A percentile compares a stretch with the other conserved stretches of the same genome.
phyloP scores from a whole-genome alignment of 2,329 filamentous ascomycete genomes.

The Tolypocladium paradoxum region DNA sequence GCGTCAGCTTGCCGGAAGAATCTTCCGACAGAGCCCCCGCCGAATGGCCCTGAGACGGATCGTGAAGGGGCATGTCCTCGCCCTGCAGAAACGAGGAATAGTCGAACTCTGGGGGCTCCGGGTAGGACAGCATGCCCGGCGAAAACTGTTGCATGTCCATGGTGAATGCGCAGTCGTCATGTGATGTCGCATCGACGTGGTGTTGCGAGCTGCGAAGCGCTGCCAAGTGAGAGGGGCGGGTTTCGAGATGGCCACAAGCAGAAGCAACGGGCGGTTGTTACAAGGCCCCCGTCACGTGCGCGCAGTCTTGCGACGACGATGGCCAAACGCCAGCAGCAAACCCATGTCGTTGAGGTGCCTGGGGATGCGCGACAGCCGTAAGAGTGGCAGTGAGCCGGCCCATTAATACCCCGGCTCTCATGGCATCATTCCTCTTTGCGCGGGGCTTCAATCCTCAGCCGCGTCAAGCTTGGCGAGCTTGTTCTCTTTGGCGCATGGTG shows the following conservation, averaged over 20 bases:
- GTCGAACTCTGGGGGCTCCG: conserved; percentile 24
- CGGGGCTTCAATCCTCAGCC: not conserved
- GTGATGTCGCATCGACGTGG: not conserved
- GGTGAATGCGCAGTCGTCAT: not conserved
- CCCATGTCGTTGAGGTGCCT: not conserved
- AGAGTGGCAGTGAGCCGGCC: conserved; percentile 15
- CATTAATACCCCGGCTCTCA: conserved; percentile 17
- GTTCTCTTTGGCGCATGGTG: not conserved
- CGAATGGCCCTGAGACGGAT: conserved; percentile 4
- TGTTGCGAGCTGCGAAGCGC: not conserved
- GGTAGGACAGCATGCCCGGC: conserved; percentile 17
- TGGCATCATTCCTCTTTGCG: not conserved
- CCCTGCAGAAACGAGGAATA: conserved; percentile 26
- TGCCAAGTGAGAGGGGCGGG: not conserved
- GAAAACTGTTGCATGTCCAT: conserved; percentile 21
- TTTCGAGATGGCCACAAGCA: not conserved
- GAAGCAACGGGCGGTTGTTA: not conserved
- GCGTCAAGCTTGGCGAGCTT: not conserved
- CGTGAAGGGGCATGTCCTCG: conserved; percentile 13
- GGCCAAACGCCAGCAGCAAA: not conserved
- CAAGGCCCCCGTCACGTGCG: not conserved
- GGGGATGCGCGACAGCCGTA: not conserved
- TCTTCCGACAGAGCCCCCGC: conserved; percentile 11
- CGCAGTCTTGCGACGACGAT: not conserved
- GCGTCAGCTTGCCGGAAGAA: conserved; percentile 19